Base-by-base conservation (phyloP, 2,329 filamentous ascomycete species). In the Ceratocystis cacaofunesta region DNA sequence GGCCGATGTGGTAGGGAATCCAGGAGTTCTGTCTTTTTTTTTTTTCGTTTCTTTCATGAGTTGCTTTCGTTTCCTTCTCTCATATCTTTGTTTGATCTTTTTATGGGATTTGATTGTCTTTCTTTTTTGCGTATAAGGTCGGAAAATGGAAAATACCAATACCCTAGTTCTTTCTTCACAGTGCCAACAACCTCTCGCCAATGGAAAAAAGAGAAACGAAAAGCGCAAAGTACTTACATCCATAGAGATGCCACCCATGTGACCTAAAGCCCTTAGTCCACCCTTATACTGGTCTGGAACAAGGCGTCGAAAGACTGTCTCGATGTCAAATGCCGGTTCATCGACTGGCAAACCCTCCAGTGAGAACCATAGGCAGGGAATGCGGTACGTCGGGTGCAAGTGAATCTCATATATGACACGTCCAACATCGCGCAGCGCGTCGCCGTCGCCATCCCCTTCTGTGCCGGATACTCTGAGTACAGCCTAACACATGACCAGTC, bases 311-410 rank as follows among this genome's bases (percentile, higher is more conserved):
- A 90, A 90, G 68, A 91, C 82, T 3, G 83, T 82, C 68, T 90
- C 85, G 70, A 90, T 77, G 70, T 82, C 80, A 71, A 86, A 80
- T 12, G 83, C 75, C 48, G 79, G 76, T 68, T 85, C 82, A 66
- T 79, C 78, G 61, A 77, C 74, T 19, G 82, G 80, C 67, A 85
- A 75, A 67, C 81, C 79, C 69, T 83, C 81, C 70, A 90, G 74
- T 64, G 78, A 82, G 76, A 92, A 90, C 82, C 88, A 92, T 65
- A 92, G 78, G 67, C 88, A 88, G 7, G 89, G 89, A 58, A 87
- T 82, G 68, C 81, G 81, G 75, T 92, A 92, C 66, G 85, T 88
- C 65, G 86, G 83, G 70, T 90, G 89, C 68, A 88, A 79, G 71
- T 89, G 81, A 70, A 92, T 84, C 73, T 90, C 86, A 76, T 91